Conservation (phyloP, 768 basidiomycete species). For the Mycena pura region DNA sequence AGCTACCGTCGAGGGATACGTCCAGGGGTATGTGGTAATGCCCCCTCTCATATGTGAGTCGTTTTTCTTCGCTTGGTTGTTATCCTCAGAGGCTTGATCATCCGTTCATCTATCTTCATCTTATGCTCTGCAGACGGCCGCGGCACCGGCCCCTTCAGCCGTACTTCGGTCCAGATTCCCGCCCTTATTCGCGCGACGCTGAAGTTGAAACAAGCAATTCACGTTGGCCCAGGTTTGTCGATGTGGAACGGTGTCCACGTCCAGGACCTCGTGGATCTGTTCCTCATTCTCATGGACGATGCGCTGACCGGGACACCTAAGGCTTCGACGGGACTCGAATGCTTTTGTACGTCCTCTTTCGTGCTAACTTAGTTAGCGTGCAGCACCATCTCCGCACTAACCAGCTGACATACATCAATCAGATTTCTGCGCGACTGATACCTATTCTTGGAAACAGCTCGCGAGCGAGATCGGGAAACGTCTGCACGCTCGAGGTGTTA, state of each 20-base stretch:
- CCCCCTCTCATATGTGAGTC: conserved; percentile 23
- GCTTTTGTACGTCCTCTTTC: conserved; percentile 24
- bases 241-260: conserved; percentile 29
- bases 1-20: conserved; percentile 23
- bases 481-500: conserved; percentile 18
- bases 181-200: conserved; percentile 26
- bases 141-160: conserved; percentile 25
- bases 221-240: conserved; percentile 21
- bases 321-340: conserved; percentile 23
- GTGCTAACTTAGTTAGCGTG: neutral
- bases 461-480: conserved; percentile 16
- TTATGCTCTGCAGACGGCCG: conserved; percentile 24
- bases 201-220: conserved; percentile 14
- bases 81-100: neutral
- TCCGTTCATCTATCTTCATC: neutral
- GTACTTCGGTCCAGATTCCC: conserved; percentile 27
- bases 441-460: conserved; percentile 21
- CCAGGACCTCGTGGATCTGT: conserved; percentile 30
- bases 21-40: conserved; percentile 26
- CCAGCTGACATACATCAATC: neutral
- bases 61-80: neutral
- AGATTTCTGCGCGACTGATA: conserved; percentile 26
- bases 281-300: conserved; percentile 38
- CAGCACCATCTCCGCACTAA: neutral
- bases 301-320: conserved; percentile 20